Evolutionary conservation across 305 asterid species (phyloP).

Genomic region (Solanum hybrid): DNA sequence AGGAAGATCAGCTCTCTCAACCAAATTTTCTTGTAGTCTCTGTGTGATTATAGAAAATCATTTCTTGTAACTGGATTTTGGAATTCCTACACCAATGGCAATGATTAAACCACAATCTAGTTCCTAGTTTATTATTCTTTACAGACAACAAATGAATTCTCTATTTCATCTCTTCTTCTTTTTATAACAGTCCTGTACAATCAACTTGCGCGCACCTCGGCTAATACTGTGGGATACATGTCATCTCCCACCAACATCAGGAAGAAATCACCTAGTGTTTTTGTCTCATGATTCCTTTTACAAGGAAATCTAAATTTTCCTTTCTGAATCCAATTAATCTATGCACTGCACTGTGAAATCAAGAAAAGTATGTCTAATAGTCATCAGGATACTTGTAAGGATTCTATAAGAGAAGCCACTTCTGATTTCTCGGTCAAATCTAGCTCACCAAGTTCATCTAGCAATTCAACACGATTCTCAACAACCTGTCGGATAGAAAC

Average conservation of each 20-base stretch:
- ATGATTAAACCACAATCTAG: not conserved
- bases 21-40: not conserved
- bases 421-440: conserved; percentile 42
- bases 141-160: not conserved
- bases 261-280: not conserved
- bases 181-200: not conserved
- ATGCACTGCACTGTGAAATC: not conserved
- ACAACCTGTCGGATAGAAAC: conserved; percentile 53
- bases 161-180: not conserved
- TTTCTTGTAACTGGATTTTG: not conserved
- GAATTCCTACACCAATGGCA: not conserved
- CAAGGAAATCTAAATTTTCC: not conserved
- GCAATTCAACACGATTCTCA: conserved; percentile 70
- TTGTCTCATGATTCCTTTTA: not conserved
- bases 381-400: conserved; percentile 59
- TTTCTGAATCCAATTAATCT: not conserved
- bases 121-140: not conserved
- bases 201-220: not conserved
- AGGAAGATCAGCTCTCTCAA: not conserved
- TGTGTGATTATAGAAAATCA: not conserved
- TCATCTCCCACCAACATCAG: not conserved
- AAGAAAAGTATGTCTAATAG: not conserved
- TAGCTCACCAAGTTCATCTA: conserved; percentile 48
- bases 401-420: conserved; percentile 42
- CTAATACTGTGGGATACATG: not conserved